Evolutionary conservation across 441 rosid genomes (phyloP).

Genomic region (Codiaeum variegatum): DNA sequence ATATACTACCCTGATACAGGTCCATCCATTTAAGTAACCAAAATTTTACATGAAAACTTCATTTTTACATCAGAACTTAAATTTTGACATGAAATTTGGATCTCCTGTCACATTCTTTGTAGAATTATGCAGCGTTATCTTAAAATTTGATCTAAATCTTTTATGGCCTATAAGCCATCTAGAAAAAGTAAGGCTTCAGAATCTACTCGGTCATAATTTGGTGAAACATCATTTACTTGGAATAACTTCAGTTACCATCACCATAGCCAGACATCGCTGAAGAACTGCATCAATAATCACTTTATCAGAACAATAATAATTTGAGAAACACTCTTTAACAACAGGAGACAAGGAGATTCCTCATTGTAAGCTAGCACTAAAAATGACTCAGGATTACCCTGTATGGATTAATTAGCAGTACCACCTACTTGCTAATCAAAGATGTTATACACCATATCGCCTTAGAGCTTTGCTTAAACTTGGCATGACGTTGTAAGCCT

Average conservation of each 20-base stretch:
- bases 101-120: not conserved
- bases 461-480: conserved; percentile 79
- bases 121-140: not conserved
- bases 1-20: not conserved
- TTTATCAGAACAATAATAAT: not conserved
- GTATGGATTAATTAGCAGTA: not conserved
- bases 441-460: conserved; percentile 66
- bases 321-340: not conserved
- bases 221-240: not conserved
- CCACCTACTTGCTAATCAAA: conserved; percentile 19
- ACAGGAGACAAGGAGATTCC: not conserved
- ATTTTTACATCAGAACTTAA: not conserved
- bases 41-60: not conserved
- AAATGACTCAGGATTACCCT: not conserved
- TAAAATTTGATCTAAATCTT: not conserved
- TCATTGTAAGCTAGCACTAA: not conserved
- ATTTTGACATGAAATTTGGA: not conserved
- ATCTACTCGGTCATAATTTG: not conserved
- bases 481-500: conserved; percentile 96
- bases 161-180: not conserved
- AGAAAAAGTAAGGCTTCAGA: not conserved
- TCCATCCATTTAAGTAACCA: too few relatives aligned
- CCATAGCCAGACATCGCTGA: not conserved
- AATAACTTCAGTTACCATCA: not conserved
- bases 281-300: not conserved